Percentiles rank a stretch among this genome's conserved stretches.
phyloP scores from a whole-genome alignment of 1,284 basidiomycete species.

The Neolentinus lepideus region DNA sequence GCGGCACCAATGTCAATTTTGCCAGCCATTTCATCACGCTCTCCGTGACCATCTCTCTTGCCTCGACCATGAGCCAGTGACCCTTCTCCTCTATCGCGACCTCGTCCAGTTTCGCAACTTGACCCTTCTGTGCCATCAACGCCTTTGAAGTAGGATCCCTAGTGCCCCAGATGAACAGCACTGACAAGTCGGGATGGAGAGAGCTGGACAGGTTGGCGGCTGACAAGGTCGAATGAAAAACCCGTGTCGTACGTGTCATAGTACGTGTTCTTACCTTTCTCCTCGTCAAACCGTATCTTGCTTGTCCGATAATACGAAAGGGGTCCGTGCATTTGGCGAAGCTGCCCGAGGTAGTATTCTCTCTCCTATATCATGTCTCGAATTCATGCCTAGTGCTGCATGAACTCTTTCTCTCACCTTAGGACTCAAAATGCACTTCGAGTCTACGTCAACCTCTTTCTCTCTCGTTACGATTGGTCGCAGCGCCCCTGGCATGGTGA shows the following conservation, averaged over 20 bases:
- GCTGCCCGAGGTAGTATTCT: constrained; percentile 36
- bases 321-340: constrained; percentile 56
- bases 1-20: neutral
- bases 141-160: constrained; percentile 32
- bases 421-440: neutral
- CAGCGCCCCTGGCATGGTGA: neutral
- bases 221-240: constrained; percentile 15
- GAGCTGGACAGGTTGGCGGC: constrained; percentile 32
- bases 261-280: constrained; percentile 34
- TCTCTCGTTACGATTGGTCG: constrained; percentile 1
- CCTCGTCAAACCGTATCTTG: constrained; percentile 52
- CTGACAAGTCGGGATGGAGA: constrained; percentile 41
- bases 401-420: neutral
- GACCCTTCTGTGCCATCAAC: constrained; percentile 25
- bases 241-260: neutral
- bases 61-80: constrained; percentile 65
- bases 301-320: constrained; percentile 65
- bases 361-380: constrained; percentile 36
- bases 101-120: constrained; percentile 3
- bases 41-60: constrained; percentile 41
- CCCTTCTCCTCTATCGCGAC: constrained; percentile 23
- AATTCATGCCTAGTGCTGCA: neutral
- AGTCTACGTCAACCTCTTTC: constrained; percentile 1
- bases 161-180: constrained; percentile 56
- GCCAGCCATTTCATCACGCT: constrained; percentile 40